Evolutionary conservation across 2,329 filamentous ascomycete species (phyloP).

Genomic region (Aureobasidium lini): DNA sequence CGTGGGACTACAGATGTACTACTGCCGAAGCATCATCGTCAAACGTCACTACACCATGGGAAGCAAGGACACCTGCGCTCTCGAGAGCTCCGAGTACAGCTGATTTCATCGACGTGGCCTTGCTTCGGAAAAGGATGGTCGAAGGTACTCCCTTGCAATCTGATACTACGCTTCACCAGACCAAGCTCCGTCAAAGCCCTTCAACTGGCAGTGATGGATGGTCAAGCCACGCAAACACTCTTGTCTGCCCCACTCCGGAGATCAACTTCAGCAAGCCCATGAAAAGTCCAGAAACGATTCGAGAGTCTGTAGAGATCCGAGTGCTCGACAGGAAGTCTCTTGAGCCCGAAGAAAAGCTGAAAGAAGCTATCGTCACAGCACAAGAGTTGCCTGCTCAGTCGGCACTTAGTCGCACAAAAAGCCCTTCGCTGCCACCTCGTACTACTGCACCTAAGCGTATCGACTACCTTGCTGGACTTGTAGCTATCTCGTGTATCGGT

Average conservation of each 20-base stretch:
- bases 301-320: not conserved
- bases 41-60: constrained; percentile 1
- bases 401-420: not conserved
- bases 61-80: not conserved
- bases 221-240: not conserved
- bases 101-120: not conserved
- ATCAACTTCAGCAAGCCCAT: not conserved
- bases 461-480: constrained; percentile 42
- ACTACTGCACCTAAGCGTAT: constrained; percentile 25
- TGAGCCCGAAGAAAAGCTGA: not conserved
- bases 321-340: not conserved
- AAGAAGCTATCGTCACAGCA: not conserved
- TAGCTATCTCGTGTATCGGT: constrained; percentile 36
- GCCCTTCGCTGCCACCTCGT: not conserved
- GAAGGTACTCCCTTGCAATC: not conserved
- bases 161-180: not conserved
- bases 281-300: not conserved
- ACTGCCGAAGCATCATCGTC: not conserved
- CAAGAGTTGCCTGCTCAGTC: not conserved
- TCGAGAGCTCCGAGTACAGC: not conserved
- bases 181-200: not conserved
- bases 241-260: not conserved
- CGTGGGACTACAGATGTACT: not conserved
- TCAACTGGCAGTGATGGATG: not conserved
- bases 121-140: not conserved